Evolutionary conservation across 305 asterid genomes (phyloP), one percentile per base, ranked within the genome.

Genomic region (Fraxinus paxiana): DNA sequence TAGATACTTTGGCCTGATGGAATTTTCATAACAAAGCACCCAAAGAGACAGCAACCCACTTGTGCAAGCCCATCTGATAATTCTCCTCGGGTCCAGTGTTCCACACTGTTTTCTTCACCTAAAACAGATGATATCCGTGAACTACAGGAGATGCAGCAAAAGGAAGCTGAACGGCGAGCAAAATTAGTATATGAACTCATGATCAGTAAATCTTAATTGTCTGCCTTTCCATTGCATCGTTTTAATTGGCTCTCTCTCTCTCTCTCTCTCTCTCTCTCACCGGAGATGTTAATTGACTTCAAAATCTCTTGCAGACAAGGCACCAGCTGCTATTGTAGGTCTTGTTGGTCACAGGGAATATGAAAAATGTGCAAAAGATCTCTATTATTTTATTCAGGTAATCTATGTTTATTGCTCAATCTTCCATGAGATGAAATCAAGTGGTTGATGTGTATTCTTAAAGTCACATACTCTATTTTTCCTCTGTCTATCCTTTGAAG

Each of bases 1-100:
- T 85, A 96, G 99, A 92, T 94, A 85, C 92, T 96, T 75, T 96
- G 98, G 98, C 98, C 97, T 63, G 98, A 94, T 88, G 98, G 98
- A 67, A 91, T 94, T 83, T 96, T 96, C 91, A 86, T 96, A 70
- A 96, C 99, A 74, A 96, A 93, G 91, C 98, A 93, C 88, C 98
- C 99, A 35, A 90, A 86, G 80, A 90, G 98, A 77, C 93, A 84
- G 83, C 90, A 82, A 76, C 93, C 97, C 79, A 77, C 92, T 61
- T 86, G 90, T 79, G 80, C 83, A 59, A 86, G 88, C 79, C 87
- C 92, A 48, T 83, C 97, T 43, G 31, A 67, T 51, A 79, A 61
- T 85, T 82, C 91, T 73, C 80, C 87, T 26, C 83, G 75, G 80
- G 86, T 80, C 82, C 88, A 76, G 84, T 56, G 88, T 35, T 76